Base-by-base conservation (phyloP, 1,139 yeast species). In the Geotrichum citri-aurantii region DNA sequence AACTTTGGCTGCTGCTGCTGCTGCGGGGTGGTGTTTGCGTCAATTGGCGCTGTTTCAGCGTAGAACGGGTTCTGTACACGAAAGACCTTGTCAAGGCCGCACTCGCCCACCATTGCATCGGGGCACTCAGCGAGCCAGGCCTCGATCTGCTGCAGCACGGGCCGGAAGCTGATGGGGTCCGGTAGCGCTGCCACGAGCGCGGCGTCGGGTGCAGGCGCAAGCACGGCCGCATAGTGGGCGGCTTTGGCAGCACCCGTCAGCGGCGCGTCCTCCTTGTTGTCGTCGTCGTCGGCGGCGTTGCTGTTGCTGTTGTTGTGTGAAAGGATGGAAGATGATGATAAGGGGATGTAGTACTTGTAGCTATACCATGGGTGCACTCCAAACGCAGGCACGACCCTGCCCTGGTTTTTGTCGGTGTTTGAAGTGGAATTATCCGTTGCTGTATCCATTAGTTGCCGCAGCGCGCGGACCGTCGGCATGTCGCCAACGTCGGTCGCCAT, bases 301-400 rank as follows among this genome's bases (percentile, higher is more conserved):
- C n/a, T n/a, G n/a, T n/a, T n/a, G n/a, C n/a, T n/a, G n/a, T n/a
- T n/a, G n/a, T n/a, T n/a, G n/a, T n/a, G n/a, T n/a, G n/a, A n/a
- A n/a, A n/a, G n/a, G n/a, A n/a, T n/a, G n/a, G 49, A 2, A 48
- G 60, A 0, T 64, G 12, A 4, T 33, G 67, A 0, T 65, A 70
- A 7, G 29, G 50, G 23, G n/a, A 72, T 64, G 10, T 81, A 75
- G 63, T 83, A 85, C 33, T 85, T 66, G 71, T 92, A 96, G 1
- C 83, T 73, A 67, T 81, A 90, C 97, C 97, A 92, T 0, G 98
- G 98, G 70, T 93, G 98, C 3, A 89, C 77, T 0, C 98, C 99
- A 69, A 84, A 85, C 56, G 85, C 83, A 0, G 93, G 86, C 0
- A 79, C 71, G 0, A 86, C 72, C 40, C n/a, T 10, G 40, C n/a